Evolutionary conservation across 352 stramenopile species (phyloP).

Genomic region (Pythium oligandrum): DNA sequence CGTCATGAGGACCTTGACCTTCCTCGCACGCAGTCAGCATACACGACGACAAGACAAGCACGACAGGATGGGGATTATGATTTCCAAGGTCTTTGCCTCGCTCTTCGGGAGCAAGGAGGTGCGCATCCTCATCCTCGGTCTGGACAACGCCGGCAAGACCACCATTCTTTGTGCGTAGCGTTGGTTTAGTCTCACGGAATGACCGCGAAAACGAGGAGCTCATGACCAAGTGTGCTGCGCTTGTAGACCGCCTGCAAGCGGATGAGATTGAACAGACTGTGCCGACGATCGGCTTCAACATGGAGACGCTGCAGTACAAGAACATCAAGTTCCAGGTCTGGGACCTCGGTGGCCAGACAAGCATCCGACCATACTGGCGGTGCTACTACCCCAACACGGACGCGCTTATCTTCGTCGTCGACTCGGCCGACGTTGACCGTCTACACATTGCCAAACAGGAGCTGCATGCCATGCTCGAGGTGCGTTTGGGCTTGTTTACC

Average conservation of each 20-base stretch:
- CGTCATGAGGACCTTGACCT: background rate
- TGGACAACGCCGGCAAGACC: slow-evolving; percentile 99
- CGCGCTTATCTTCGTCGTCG: slow-evolving; percentile 95
- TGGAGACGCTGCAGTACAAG: slow-evolving; percentile 91
- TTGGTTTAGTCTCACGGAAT: background rate
- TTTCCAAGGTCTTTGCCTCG: slow-evolving; percentile 96
- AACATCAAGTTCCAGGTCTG: slow-evolving; percentile 98
- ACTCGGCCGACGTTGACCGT: slow-evolving; percentile 95
- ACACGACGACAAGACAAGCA: background rate
- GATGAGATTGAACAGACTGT: slow-evolving; percentile 98
- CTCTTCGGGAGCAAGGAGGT: slow-evolving; percentile 99
- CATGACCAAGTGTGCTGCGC: slow-evolving; percentile 2
- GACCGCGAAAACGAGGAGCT: too few relatives aligned
- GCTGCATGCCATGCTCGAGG: slow-evolving; percentile 96
- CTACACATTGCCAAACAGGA: slow-evolving; percentile 98
- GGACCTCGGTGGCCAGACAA: slow-evolving; percentile 99
- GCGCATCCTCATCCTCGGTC: slow-evolving; percentile 98
- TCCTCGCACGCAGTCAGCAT: background rate
- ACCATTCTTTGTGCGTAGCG: slow-evolving; percentile 96
- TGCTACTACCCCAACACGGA: slow-evolving; percentile 99
- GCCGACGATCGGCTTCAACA: slow-evolving; percentile 98
- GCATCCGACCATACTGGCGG: slow-evolving; percentile 99
- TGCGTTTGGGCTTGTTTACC: slow-evolving; percentile 6
- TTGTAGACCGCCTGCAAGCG: slow-evolving; percentile 67
- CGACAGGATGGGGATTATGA: slow-evolving; percentile 94